These are phyloP conservation scores for Myrica gale DNA, from an alignment of 306 rosid species.

Conservation along the genomic window DNA sequence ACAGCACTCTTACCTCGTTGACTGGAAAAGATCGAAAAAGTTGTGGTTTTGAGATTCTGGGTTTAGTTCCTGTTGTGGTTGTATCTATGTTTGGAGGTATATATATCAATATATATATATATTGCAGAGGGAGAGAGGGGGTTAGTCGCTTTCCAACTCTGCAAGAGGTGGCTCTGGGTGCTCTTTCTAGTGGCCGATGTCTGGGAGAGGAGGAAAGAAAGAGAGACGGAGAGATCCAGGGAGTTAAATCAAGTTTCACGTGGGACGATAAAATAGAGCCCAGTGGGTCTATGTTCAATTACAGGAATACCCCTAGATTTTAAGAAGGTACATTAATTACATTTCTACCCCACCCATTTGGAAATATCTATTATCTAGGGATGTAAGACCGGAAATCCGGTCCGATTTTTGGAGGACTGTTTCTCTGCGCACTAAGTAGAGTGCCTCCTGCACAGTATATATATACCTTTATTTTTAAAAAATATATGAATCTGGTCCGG, in stretches of 20 bases:
- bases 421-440: too few relatives aligned
- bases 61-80: background rate
- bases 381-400: too few relatives aligned
- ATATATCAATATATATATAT: background rate
- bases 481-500: too few relatives aligned
- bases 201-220: slow-evolving; percentile 4
- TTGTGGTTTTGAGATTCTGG: too few relatives aligned
- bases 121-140: background rate
- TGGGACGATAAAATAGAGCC: slow-evolving; percentile 37
- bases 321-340: too few relatives aligned
- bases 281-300: slow-evolving; percentile 33
- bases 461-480: too few relatives aligned
- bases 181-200: slow-evolving; percentile 22
- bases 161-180: background rate
- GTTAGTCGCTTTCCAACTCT: slow-evolving; percentile 27
- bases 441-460: too few relatives aligned
- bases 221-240: background rate
- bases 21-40: too few relatives aligned
- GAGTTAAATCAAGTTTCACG: slow-evolving; percentile 29
- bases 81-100: background rate
- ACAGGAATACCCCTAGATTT: slow-evolving; percentile 1
- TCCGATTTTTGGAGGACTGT: too few relatives aligned
- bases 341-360: too few relatives aligned
- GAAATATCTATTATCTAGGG: too few relatives aligned
- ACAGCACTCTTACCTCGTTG: too few relatives aligned